Evolutionary conservation across 2,329 filamentous ascomycete genomes (phyloP).

Genomic region (Hypoxylon sp.): DNA sequence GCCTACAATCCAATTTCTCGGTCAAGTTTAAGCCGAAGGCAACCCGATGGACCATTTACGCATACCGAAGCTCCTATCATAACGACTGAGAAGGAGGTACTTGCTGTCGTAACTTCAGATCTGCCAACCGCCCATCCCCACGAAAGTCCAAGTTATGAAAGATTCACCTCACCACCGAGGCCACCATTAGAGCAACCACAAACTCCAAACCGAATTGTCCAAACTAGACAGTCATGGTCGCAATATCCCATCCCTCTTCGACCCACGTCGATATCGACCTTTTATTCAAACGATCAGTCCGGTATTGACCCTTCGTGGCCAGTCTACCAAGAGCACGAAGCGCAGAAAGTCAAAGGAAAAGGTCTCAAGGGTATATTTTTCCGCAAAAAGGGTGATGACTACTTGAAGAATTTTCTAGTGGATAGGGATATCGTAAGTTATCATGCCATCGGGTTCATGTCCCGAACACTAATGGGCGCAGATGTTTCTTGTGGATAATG

Average conservation of each 20-base stretch:
- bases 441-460: not conserved
- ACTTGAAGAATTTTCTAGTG: slow-evolving; percentile 24
- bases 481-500: slow-evolving; percentile 33
- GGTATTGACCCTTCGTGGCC: slow-evolving; percentile 11
- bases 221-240: too few relatives aligned
- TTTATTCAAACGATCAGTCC: too few relatives aligned
- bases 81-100: not conserved
- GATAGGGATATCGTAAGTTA: slow-evolving; percentile 28
- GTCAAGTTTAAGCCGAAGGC: not conserved
- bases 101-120: not conserved
- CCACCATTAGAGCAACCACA: not conserved
- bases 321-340: slow-evolving; percentile 9
- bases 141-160: not conserved
- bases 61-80: not conserved
- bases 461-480: not conserved
- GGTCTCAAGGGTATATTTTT: not conserved
- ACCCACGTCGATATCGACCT: too few relatives aligned
- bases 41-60: not conserved
- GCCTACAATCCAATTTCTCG: not conserved
- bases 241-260: too few relatives aligned
- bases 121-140: not conserved
- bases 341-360: slow-evolving; percentile 5
- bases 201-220: not conserved
- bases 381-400: slow-evolving; percentile 12
- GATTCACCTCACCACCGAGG: not conserved